Evolutionary conservation across 2,329 filamentous ascomycete genomes (phyloP).

Genomic region (Hypoxylon sp.): DNA sequence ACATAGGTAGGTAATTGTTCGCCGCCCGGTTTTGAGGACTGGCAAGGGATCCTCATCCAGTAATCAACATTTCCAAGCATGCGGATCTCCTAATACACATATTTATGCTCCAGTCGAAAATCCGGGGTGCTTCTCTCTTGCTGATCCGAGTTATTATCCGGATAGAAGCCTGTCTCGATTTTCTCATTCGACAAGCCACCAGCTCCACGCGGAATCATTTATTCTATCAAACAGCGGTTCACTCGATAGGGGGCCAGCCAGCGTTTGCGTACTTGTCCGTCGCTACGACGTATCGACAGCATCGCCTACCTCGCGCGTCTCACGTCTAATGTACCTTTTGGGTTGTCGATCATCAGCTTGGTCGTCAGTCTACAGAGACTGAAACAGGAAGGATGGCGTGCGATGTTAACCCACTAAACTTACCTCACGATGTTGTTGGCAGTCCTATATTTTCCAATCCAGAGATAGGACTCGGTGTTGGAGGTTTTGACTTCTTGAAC

Average conservation of each 20-base stretch:
- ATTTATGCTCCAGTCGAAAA: neutral
- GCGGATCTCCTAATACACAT: neutral
- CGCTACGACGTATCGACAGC: neutral
- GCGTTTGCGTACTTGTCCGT: neutral
- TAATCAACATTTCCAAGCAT: neutral
- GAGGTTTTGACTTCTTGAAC: neutral
- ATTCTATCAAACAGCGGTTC: neutral
- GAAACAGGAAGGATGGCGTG: slow-evolving; percentile 3
- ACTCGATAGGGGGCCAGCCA: neutral
- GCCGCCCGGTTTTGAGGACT: neutral
- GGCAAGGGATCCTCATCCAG: too few relatives aligned
- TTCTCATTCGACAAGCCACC: neutral
- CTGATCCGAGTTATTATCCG: neutral
- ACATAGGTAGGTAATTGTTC: neutral
- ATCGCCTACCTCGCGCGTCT: neutral
- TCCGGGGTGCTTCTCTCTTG: neutral
- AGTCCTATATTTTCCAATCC: neutral
- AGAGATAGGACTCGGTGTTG: neutral
- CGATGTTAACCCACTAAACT: slow-evolving; percentile 9
- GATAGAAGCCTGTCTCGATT: neutral
- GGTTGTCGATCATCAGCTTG: neutral
- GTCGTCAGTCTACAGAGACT: neutral
- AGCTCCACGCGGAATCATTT: neutral
- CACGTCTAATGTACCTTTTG: neutral
- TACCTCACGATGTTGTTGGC: neutral